A percentile compares a stretch with the other conserved stretches of the same genome.
Conservation (phyloP, 1,139 yeast species). For the Blastobotrys indianensis region DNA sequence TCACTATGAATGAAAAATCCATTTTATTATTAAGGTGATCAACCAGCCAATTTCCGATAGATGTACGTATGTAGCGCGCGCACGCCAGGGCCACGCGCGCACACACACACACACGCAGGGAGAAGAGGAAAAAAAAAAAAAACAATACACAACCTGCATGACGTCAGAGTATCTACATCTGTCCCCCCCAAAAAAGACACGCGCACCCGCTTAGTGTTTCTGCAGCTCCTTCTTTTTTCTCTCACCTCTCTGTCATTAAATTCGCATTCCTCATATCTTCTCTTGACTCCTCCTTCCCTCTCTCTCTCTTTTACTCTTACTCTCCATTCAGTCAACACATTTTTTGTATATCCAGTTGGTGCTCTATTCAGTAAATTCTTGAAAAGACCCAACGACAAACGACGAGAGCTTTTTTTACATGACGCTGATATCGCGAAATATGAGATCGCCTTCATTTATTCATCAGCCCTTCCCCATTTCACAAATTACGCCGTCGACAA, state of each 20-base stretch:
- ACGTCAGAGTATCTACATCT: too few species aligned
- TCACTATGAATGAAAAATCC: too few species aligned
- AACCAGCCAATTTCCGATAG: too few species aligned
- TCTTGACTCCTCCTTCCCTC: neutral
- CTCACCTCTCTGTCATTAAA: neutral
- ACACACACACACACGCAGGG: too few species aligned
- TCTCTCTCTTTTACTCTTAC: neutral
- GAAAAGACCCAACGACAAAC: neutral
- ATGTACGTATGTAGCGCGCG: too few species aligned
- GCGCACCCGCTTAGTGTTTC: too few species aligned
- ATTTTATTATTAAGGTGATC: too few species aligned
- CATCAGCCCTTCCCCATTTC: conserved; percentile 23
- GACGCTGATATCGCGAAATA: neutral
- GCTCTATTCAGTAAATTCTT: too few species aligned
- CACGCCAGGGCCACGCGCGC: too few species aligned
- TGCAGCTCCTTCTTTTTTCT: neutral
- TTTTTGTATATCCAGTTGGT: neutral
- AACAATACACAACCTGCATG: too few species aligned
- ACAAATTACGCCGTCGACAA: conserved; percentile 25
- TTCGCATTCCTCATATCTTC: neutral
- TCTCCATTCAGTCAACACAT: neutral
- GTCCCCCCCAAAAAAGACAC: too few species aligned
- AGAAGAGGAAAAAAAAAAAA: too few species aligned
- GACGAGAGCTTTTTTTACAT: neutral
- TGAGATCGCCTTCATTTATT: conserved; percentile 13